These are phyloP conservation scores for Coix lacrymajobi DNA, from an alignment of 176 grass and related monocot genomes.

Conservation along the genomic window DNA sequence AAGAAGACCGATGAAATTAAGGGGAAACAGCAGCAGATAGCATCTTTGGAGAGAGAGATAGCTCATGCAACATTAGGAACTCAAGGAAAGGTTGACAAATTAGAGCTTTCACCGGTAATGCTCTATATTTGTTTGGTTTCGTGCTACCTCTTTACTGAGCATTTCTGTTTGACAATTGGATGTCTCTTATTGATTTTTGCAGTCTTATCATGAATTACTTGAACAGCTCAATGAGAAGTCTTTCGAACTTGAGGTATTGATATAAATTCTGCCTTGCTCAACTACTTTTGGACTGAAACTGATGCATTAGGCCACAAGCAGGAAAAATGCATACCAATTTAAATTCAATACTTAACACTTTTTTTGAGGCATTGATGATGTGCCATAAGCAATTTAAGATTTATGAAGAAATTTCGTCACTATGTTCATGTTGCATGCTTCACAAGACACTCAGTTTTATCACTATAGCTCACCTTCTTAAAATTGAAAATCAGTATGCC, in stretches of 20 bases:
- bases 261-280: slow-evolving; percentile 10
- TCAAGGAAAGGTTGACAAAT: slow-evolving; percentile 64
- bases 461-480: not conserved
- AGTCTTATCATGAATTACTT: slow-evolving; percentile 77
- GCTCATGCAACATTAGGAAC: slow-evolving; percentile 54
- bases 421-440: not conserved
- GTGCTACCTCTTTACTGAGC: not conserved
- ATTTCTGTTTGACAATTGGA: slow-evolving; percentile 24
- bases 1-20: slow-evolving; percentile 86
- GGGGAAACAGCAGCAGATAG: slow-evolving; percentile 72
- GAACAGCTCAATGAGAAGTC: slow-evolving; percentile 95
- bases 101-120: slow-evolving; percentile 64
- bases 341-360: not conserved
- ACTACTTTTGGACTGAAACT: not conserved
- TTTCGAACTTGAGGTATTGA: slow-evolving; percentile 93
- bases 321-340: not conserved
- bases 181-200: slow-evolving; percentile 42
- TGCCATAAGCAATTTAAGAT: not conserved
- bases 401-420: not conserved
- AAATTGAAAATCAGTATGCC: not conserved
- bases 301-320: not conserved
- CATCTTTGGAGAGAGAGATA: slow-evolving; percentile 85
- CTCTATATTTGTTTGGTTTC: slow-evolving; percentile 17
- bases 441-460: not conserved
- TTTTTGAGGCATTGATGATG: not conserved